Evolutionary conservation across 1,284 basidiomycete species (phyloP), one percentile per base, ranked within the genome.

Genomic region (Entoloma clypeatum): DNA sequence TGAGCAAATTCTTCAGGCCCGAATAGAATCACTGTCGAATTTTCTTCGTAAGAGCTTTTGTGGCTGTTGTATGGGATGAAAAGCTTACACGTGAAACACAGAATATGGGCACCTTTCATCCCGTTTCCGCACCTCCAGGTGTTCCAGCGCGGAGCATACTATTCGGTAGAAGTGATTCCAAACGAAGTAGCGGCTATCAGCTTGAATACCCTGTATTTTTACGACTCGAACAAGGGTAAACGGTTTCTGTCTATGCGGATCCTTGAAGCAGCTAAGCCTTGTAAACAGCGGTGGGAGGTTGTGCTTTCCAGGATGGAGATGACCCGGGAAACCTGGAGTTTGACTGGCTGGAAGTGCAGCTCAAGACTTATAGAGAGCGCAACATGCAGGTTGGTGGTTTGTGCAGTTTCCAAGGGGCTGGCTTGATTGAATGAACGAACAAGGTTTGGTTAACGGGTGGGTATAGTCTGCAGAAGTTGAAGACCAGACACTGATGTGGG

Each of bases 171-270:
- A 57, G 83, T 95, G 23, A 77, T 95, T 18, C 84, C 86, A 1
- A 74, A 82, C 53, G 59, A 75, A 39, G 58, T 95, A 13, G 88
- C 89, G 6, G 89, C 86, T 32, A 81, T 96, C 58, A 86, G 84
- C 51, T 67, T 96, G 45, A 96, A 95, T 64, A 94, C 92, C 1
- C 76, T 96, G 63, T 96, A 92, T 64, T 94, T 91, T 67, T 96
- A 88, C 63, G 85, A 91, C 57, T 83, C 84, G 23, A 96, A 96
- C 67, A 89, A 91, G 68, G 86, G 88, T 81, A 54, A 57, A n/a
- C n/a, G n/a, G 9, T 18, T 14, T 26, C 13, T 7, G 11, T 22
- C 5, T 28, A 18, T 11, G 11, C 17, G 11, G 16, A 11, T n/a
- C 68, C 49, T 33, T 3, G 21, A 18, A 17, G 13, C 8, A 21